phyloP scores from a whole-genome alignment of 2,329 filamentous ascomycete genomes.

The Penicillium sp. region DNA sequence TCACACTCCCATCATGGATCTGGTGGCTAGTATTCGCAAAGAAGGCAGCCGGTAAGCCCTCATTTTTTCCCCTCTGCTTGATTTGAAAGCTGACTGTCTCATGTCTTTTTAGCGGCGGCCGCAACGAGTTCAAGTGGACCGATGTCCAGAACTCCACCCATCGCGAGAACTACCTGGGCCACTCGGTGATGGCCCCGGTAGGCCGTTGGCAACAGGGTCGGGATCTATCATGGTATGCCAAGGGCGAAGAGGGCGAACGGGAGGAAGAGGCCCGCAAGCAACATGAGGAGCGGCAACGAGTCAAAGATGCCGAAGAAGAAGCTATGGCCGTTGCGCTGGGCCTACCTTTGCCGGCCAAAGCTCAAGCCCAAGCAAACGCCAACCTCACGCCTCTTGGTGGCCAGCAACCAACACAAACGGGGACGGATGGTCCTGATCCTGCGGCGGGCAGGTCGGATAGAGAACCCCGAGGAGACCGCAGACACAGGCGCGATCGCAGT shows the following conservation, averaged over 20 bases:
- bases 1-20: conserved; percentile 66
- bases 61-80: neutral
- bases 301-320: conserved; percentile 93
- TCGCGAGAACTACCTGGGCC: conserved; percentile 88
- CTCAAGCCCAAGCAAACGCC: conserved; percentile 67
- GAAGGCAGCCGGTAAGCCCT: conserved; percentile 70
- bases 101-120: conserved; percentile 69
- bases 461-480: conserved; percentile 26
- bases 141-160: conserved; percentile 85
- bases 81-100: conserved; percentile 12
- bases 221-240: conserved; percentile 69
- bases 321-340: conserved; percentile 84
- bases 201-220: conserved; percentile 87
- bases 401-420: conserved; percentile 34
- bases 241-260: conserved; percentile 57
- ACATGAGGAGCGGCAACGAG: conserved; percentile 73
- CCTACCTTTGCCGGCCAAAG: conserved; percentile 68
- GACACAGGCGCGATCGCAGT: conserved; percentile 35
- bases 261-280: conserved; percentile 58
- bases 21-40: conserved; percentile 90
- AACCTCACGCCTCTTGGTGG: conserved; percentile 66
- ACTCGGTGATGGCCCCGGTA: conserved; percentile 89
- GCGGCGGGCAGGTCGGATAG: conserved; percentile 28
- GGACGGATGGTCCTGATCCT: conserved; percentile 40
- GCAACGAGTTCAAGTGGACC: conserved; percentile 93